These are phyloP conservation scores for Candida rishiriensis DNA, from an alignment of 805 yeast species.

Conservation along the genomic window DNA sequence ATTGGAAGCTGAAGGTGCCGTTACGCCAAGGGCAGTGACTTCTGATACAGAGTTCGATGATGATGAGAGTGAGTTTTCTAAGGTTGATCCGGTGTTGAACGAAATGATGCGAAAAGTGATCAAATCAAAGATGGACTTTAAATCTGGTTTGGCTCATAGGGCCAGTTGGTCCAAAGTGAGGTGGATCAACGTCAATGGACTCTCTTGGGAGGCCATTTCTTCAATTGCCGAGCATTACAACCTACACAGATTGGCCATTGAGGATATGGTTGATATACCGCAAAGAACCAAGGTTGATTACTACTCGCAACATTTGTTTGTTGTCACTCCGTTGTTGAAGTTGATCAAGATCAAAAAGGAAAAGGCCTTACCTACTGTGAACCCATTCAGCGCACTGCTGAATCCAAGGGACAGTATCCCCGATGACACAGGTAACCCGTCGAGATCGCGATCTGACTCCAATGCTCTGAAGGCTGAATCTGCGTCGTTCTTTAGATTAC, in stretches of 20 bases:
- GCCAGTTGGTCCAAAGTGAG: slow-evolving; percentile 49
- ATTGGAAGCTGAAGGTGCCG: slow-evolving; percentile 14
- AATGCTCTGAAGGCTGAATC: slow-evolving; percentile 2
- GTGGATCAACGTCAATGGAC: slow-evolving; percentile 56
- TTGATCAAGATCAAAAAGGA: slow-evolving; percentile 30
- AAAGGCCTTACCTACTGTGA: neutral
- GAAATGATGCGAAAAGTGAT: slow-evolving; percentile 11
- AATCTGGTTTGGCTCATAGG: slow-evolving; percentile 26
- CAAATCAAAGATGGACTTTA: slow-evolving; percentile 26
- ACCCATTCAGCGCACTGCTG: neutral
- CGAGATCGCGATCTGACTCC: neutral
- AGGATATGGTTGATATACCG: slow-evolving; percentile 61
- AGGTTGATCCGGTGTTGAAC: slow-evolving; percentile 2
- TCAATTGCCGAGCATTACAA: slow-evolving; percentile 39
- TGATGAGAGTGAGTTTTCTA: slow-evolving; percentile 8
- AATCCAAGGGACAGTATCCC: neutral
- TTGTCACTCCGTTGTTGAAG: slow-evolving; percentile 49
- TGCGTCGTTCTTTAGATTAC: too few species aligned
- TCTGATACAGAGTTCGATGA: slow-evolving; percentile 4
- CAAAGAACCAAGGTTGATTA: slow-evolving; percentile 55
- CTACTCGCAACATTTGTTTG: slow-evolving; percentile 48
- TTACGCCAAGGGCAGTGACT: slow-evolving; percentile 1
- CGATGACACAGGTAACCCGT: slow-evolving; percentile 5
- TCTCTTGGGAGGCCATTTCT: slow-evolving; percentile 58
- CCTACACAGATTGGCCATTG: slow-evolving; percentile 52